A percentile compares a stretch with the other conserved stretches of the same genome.
Conservation (phyloP, 768 basidiomycete genomes). For the Mycena filopes region DNA sequence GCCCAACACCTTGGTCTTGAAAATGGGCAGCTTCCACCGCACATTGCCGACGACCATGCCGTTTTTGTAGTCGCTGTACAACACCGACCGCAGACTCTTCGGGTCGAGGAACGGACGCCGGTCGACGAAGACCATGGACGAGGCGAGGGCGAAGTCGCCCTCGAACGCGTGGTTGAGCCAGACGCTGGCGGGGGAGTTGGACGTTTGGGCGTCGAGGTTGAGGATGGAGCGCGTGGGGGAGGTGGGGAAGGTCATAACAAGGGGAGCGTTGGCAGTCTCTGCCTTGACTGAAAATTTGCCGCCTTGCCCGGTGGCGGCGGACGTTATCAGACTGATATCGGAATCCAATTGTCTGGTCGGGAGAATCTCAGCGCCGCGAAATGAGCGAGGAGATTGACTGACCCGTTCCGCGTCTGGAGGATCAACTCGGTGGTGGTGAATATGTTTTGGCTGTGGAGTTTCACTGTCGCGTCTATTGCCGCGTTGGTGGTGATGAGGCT, state of each 20-base stretch:
- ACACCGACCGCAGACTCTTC: slow-evolving; percentile 24
- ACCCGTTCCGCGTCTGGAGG: slow-evolving; percentile 54
- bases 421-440: slow-evolving; percentile 38
- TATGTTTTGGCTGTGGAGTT: slow-evolving; percentile 45
- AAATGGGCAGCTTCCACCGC: slow-evolving; percentile 30
- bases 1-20: slow-evolving; percentile 28
- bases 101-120: slow-evolving; percentile 32
- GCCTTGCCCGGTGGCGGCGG: slow-evolving; percentile 31
- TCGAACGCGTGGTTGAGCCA: slow-evolving; percentile 43
- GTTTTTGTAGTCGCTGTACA: slow-evolving; percentile 23
- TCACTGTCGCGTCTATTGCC: slow-evolving; percentile 51
- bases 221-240: slow-evolving; percentile 43
- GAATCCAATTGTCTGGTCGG: slow-evolving; percentile 24
- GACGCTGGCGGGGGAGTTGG: slow-evolving; percentile 45
- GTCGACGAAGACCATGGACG: slow-evolving; percentile 33
- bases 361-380: not conserved
- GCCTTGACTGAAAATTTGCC: slow-evolving; percentile 44
- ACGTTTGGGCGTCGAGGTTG: slow-evolving; percentile 36
- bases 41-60: slow-evolving; percentile 28
- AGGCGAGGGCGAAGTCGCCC: slow-evolving; percentile 40
- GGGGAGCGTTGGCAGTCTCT: slow-evolving; percentile 42
- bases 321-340: slow-evolving; percentile 21
- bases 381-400: slow-evolving; percentile 26
- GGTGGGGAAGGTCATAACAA: slow-evolving; percentile 36
- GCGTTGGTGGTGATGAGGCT: slow-evolving; percentile 54